Base-by-base conservation (phyloP, 1,139 yeast genomes). In the Schizosaccharomyces versatilis region DNA sequence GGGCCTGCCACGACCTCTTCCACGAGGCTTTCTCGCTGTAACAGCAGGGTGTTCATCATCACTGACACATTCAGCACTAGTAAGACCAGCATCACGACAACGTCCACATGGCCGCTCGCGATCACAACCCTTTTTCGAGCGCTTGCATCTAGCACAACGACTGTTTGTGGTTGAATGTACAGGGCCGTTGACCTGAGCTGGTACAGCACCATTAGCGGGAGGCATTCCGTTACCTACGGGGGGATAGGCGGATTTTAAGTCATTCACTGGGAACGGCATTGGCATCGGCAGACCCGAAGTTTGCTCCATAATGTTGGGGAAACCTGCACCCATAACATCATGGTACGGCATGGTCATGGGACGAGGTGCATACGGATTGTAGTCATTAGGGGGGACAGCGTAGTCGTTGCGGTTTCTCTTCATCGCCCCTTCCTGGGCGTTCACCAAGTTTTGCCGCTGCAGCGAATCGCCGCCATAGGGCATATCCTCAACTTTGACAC, bases 71-170 rank as follows among this genome's bases (percentile, higher is more conserved):
- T 55, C 58, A 49, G 52, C 58, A 9, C 14, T 8, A 36, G 17
- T 19, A 10, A 38, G 36, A 17, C 57, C 57, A 14, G 58, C 58
- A 53, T 54, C 57, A 14, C 55, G 53, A 32, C 58, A 56, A 12
- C 58, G 51, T 15, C 55, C 57, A 41, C 58, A 56, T 2, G 58
- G 58, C 14, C 58, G 49, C 38, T 55, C 54, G 17, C 58, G 41
- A 41, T 56, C 58, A 38, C 58, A 56, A 6, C 58, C 58, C 52
- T 56, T 56, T 52, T 56, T 56, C 9, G 55, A 53, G 40, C 54
- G 53, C 36, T 53, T 55, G 44, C 58, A 56, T 8, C 58, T 51
- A 7, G 55, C 48, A 55, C 58, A 56, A 7, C 58, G 54, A 32
- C 49, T 44, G 19, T 32, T 44, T 24, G 38, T 17, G 15, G 32